These are phyloP conservation scores for Boletus rufocinnamomeus DNA, from an alignment of 768 basidiomycete species.

Conservation along the genomic window DNA sequence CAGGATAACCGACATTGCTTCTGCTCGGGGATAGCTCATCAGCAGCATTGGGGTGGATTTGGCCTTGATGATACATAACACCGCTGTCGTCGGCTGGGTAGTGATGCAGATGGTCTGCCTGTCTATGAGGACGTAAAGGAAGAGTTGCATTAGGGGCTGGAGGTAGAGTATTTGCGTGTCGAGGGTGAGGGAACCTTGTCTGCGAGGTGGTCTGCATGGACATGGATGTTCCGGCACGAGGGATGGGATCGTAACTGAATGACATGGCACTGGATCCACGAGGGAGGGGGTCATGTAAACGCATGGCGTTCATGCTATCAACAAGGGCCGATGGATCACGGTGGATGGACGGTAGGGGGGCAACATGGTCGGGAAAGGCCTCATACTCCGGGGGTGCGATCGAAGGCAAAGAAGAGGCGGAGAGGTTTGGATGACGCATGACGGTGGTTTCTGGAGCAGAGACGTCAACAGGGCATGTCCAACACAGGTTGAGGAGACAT, in stretches of 20 bases:
- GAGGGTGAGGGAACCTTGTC: conserved; percentile 37
- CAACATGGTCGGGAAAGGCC: conserved; percentile 23
- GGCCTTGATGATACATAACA: conserved; percentile 12
- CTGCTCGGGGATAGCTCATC: conserved; percentile 24
- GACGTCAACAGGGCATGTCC: conserved; percentile 11
- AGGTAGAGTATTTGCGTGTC: conserved; percentile 46
- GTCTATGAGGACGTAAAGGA: conserved; percentile 23
- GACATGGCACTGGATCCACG: conserved; percentile 33
- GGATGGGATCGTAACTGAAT: conserved; percentile 46
- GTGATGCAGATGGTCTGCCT: conserved; percentile 30
- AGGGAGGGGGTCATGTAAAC: conserved; percentile 45
- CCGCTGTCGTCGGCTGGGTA: conserved; percentile 39
- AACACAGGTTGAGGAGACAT: conserved; percentile 11
- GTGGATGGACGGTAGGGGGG: conserved; percentile 43
- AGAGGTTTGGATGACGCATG: conserved; percentile 50
- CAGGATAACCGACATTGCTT: conserved; percentile 32
- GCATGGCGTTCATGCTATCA: conserved; percentile 56
- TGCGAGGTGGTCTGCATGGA: conserved; percentile 42
- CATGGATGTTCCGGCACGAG: conserved; percentile 60
- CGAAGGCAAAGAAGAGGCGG: conserved; percentile 47
- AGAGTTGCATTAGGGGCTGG: conserved; percentile 27
- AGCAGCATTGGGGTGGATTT: not conserved
- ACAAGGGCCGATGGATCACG: conserved; percentile 43
- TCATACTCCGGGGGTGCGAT: conserved; percentile 39
- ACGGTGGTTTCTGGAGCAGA: conserved; percentile 27